A percentile compares a stretch with the other conserved stretches of the same genome.
Conservation (phyloP, 768 basidiomycete species). For the Lactarius pseudohatsudake region DNA sequence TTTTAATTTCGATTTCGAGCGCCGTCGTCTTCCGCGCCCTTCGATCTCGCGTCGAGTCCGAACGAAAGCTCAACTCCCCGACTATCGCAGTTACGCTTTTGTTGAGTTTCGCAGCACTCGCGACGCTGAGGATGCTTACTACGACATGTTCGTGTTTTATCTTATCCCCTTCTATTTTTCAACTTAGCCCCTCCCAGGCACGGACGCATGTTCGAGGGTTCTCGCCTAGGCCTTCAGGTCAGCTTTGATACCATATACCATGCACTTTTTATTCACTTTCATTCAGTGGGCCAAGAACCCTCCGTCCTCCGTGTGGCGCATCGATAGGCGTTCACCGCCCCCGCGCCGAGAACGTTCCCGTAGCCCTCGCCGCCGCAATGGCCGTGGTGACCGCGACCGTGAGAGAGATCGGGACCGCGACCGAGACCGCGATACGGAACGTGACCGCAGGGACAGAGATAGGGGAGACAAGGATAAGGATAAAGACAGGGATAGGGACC, state of each 20-base stretch:
- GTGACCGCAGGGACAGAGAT: conserved; percentile 37
- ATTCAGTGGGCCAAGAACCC: conserved; percentile 78
- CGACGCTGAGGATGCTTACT: conserved; percentile 81
- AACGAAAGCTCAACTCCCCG: conserved; percentile 57
- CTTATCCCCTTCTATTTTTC: neutral
- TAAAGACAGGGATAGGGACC: conserved; percentile 33
- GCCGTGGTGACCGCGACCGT: conserved; percentile 33
- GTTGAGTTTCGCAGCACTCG: conserved; percentile 78
- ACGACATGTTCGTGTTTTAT: conserved; percentile 60
- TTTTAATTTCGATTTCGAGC: conserved; percentile 30
- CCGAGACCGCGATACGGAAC: conserved; percentile 43
- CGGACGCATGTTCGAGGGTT: conserved; percentile 70
- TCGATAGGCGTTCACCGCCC: conserved; percentile 56
- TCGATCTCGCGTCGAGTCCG: conserved; percentile 32
- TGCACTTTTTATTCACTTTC: neutral
- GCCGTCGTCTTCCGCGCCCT: conserved; percentile 32
- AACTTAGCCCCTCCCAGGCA: conserved; percentile 50
- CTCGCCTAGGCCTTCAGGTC: conserved; percentile 73
- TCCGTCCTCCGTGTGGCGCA: conserved; percentile 81
- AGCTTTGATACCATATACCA: conserved; percentile 24
- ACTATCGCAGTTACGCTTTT: conserved; percentile 74
- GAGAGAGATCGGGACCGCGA: conserved; percentile 35
- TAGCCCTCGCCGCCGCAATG: conserved; percentile 49
- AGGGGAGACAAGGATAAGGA: conserved; percentile 28
- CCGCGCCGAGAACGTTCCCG: conserved; percentile 37